These are phyloP conservation scores for Sclerotinia trifoliorum DNA, from an alignment of 2,329 filamentous ascomycete species.

Conservation along the genomic window DNA sequence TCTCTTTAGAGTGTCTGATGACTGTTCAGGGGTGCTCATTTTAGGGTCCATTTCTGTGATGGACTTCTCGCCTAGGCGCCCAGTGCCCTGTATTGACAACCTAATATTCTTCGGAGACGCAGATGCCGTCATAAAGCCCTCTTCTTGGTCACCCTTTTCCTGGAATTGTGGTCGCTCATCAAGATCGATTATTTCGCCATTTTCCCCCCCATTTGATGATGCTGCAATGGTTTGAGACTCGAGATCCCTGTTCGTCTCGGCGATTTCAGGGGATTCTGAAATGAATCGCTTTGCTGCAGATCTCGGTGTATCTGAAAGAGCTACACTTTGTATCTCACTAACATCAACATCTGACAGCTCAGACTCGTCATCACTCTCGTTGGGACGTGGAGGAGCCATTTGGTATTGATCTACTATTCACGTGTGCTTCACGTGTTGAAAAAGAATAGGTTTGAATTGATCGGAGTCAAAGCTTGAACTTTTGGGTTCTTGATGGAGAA, in stretches of 20 bases:
- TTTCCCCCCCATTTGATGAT: background rate
- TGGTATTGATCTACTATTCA: background rate
- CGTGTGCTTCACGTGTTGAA: slow-evolving; percentile 7
- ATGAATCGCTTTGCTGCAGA: background rate
- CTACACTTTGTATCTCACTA: background rate
- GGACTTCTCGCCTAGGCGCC: background rate
- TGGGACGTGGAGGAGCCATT: background rate
- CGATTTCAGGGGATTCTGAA: background rate
- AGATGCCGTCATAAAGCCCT: no score
- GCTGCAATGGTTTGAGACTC: background rate
- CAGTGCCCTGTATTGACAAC: background rate
- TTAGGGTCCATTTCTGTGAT: background rate
- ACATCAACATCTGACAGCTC: background rate
- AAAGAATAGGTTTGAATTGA: background rate
- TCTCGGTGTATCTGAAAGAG: slow-evolving; percentile 2
- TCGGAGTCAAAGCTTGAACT: background rate
- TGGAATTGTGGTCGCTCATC: no score
- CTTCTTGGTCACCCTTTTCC: background rate
- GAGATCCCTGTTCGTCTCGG: background rate
- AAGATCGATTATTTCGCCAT: background rate
- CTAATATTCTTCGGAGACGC: background rate
- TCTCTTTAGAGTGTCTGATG: background rate
- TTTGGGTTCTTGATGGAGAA: background rate
- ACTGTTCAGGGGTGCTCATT: background rate
- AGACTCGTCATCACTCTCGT: slow-evolving; percentile 2